Evolutionary conservation across 805 yeast genomes (phyloP), one percentile per base, ranked within the genome.

Genomic region (Candida ovalis): DNA sequence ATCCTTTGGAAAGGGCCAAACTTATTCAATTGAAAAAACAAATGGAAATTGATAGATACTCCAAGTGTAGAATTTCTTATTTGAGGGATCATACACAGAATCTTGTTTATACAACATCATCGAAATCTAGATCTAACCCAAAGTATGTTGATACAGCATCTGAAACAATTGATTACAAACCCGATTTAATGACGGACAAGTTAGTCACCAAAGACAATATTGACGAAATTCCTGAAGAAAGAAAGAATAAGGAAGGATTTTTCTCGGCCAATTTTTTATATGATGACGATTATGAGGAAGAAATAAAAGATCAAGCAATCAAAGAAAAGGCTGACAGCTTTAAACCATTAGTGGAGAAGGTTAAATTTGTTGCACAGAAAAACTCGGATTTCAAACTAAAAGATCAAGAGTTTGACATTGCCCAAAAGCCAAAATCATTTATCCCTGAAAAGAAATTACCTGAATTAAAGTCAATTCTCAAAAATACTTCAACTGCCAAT

Each of bases 11-110:
- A 43, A 54, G 71, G 40, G 63, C 70, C 3, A 58, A 61, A 37
- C 48, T 67, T 33, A 58, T 67, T 32, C 58, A 60, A 24, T 46
- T 67, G 30, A 66, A 67, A 40, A 65, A 59, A 45, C 55, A 66
- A 55, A 62, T 66, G 80, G 78, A 52, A 68, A 59, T 44, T 62
- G 77, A 47, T 71, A 73, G 58, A 67, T 74, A 64, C 68, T 77
- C 64, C 70, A 74, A 62, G 67, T 57, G 80, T 69, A 74, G 71
- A 69, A 66, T 45, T 70, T 58, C 66, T 57, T 78, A 60, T 73
- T 64, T 47, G 68, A 68, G 54, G 65, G 59, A 60, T 30, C 66
- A 63, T 44, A 61, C 67, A 6, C 51, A 58, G 37, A 61, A 66
- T 46, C 45, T 66, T 3, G 56, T 53, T 17, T 53, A 52, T 23